phyloP scores from a whole-genome alignment of 441 rosid species.

The Geranium incanum region DNA sequence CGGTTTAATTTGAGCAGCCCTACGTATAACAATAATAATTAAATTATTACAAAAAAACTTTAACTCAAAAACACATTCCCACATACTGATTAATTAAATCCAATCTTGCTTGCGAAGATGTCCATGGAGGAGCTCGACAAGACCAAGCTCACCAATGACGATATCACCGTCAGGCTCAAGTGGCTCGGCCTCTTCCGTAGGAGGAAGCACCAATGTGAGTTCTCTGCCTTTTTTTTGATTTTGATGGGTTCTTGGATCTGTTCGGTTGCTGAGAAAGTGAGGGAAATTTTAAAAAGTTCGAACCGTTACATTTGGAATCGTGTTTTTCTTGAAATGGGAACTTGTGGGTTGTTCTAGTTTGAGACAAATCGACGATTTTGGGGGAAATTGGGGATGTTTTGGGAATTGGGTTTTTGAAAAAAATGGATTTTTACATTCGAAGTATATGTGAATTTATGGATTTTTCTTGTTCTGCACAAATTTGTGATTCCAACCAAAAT shows the following conservation, averaged over 20 bases:
- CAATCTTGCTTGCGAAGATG: slow-evolving; percentile 39
- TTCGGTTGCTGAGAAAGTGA: background rate
- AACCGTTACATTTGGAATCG: background rate
- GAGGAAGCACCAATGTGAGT: slow-evolving; percentile 79
- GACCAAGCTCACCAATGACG: slow-evolving; percentile 50
- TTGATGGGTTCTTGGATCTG: background rate
- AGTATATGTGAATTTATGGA: too few species aligned
- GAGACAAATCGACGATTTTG: background rate
- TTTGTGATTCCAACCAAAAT: too few species aligned
- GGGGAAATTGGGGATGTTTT: background rate
- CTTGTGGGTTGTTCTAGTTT: too few species aligned
- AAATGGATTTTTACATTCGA: background rate
- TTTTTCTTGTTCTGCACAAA: too few species aligned
- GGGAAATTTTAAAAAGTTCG: background rate
- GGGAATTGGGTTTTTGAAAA: background rate
- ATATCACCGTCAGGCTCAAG: slow-evolving; percentile 79
- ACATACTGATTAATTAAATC: too few species aligned
- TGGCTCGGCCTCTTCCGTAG: slow-evolving; percentile 97
- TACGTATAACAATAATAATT: too few species aligned
- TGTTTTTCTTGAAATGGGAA: background rate
- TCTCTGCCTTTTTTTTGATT: too few species aligned
- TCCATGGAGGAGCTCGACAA: slow-evolving; percentile 70
- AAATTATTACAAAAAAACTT: too few species aligned
- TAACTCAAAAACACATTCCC: too few species aligned
- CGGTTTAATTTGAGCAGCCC: too few species aligned